A percentile compares a stretch with the other conserved stretches of the same genome.
These are phyloP conservation scores for Podila verticillata DNA, from an alignment of 192 early-diverging fungal genomes.

Conservation along the genomic window DNA sequence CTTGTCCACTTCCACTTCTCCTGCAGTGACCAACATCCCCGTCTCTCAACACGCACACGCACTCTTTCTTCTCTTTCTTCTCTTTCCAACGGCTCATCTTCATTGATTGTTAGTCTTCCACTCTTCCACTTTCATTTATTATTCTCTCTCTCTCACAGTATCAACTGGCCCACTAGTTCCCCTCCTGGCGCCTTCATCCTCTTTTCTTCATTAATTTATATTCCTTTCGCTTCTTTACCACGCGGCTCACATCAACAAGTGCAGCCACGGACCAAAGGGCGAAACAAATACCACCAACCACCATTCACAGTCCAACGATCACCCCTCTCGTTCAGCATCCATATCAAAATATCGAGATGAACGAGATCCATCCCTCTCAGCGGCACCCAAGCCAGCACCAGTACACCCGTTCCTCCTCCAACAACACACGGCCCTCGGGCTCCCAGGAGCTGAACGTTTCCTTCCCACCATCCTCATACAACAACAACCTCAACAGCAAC, in stretches of 20 bases:
- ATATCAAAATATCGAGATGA: conserved; percentile 21
- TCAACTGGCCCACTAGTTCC: background rate
- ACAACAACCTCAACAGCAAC: background rate
- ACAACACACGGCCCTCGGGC: background rate
- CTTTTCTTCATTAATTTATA: background rate
- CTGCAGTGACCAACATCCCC: background rate
- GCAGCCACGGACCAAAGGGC: too few species aligned
- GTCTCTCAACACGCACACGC: background rate
- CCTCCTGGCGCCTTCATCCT: background rate
- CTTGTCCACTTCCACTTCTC: background rate
- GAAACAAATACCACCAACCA: background rate
- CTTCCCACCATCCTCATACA: conserved; percentile 4
- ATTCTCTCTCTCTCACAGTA: background rate
- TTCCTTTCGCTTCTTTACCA: too few species aligned
- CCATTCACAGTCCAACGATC: conserved; percentile 27
- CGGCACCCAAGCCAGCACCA: conserved; percentile 9
- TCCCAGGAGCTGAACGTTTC: background rate
- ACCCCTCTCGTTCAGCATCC: conserved; percentile 22
- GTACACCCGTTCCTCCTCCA: background rate
- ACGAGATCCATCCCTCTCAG: conserved; percentile 14
- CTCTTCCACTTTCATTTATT: background rate
- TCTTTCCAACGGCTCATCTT: too few species aligned
- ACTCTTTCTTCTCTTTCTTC: background rate
- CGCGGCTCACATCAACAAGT: too few species aligned
- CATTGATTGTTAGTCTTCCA: too few species aligned